A percentile compares a stretch with the other conserved stretches of the same genome.
These are phyloP conservation scores for Amaranthus cruentus DNA, from an alignment of 148 eudicot genomes.

Conservation along the genomic window DNA sequence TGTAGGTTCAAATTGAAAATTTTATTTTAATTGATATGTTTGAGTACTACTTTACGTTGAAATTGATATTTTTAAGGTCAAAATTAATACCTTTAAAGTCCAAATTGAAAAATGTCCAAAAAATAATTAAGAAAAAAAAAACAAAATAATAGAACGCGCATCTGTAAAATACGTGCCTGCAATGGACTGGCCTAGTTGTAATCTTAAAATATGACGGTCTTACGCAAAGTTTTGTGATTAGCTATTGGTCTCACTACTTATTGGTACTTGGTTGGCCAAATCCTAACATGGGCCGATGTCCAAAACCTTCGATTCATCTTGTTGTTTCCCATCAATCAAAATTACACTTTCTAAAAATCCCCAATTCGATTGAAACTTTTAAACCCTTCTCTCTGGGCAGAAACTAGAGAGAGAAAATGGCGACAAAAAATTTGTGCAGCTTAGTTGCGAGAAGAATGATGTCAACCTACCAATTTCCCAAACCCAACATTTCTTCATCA, in stretches of 20 bases:
- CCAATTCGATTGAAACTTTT: not conserved
- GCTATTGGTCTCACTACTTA: not conserved
- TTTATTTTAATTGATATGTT: too few relatives aligned
- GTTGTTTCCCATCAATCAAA: not conserved
- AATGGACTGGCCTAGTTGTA: too few relatives aligned
- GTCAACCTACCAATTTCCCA: slow-evolving; percentile 24
- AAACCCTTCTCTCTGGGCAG: not conserved
- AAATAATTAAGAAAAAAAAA: too few relatives aligned
- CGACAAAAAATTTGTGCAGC: slow-evolving; percentile 48
- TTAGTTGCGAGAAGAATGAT: slow-evolving; percentile 37
- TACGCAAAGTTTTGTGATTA: too few relatives aligned
- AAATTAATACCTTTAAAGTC: too few relatives aligned
- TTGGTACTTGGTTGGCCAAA: not conserved
- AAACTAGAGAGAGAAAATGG: slow-evolving; percentile 28
- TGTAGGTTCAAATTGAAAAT: too few relatives aligned
- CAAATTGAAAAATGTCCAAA: too few relatives aligned
- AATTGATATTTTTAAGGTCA: too few relatives aligned
- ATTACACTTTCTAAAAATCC: slow-evolving; percentile 3
- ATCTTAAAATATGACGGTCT: too few relatives aligned
- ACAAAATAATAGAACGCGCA: too few relatives aligned
- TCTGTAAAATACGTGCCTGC: too few relatives aligned
- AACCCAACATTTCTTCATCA: slow-evolving; percentile 18
- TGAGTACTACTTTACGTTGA: too few relatives aligned
- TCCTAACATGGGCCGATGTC: not conserved
- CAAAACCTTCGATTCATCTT: not conserved